These are phyloP conservation scores for Tuber magnatum DNA, from an alignment of 495 filamentous ascomycete species.

Conservation along the genomic window DNA sequence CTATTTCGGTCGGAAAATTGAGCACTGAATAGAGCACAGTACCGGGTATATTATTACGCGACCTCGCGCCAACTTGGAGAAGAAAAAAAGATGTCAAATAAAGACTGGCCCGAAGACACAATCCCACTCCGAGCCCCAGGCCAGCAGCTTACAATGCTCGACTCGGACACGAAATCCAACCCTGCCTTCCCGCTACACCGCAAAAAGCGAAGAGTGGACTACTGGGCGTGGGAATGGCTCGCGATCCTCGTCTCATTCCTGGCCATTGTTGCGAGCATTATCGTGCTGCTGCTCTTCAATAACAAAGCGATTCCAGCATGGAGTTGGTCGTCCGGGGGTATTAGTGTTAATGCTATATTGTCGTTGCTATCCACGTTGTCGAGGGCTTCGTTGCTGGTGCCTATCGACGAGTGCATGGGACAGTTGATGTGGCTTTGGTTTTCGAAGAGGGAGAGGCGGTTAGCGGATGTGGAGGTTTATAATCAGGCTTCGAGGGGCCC, in stretches of 20 bases:
- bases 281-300: constrained; percentile 18
- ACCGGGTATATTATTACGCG: background rate
- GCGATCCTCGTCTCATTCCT: constrained; percentile 21
- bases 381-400: constrained; percentile 28
- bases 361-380: constrained; percentile 29
- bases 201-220: constrained; percentile 19
- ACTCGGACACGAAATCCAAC: background rate
- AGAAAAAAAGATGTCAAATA: background rate
- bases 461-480: constrained; percentile 20
- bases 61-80: background rate
- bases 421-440: constrained; percentile 38
- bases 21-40: background rate
- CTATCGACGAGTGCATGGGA: constrained; percentile 34
- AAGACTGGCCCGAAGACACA: background rate
- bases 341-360: constrained; percentile 33
- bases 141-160: background rate
- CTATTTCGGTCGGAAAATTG: background rate
- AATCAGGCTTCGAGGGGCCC: constrained; percentile 27
- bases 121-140: background rate
- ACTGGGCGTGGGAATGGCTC: constrained; percentile 32
- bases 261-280: constrained; percentile 11
- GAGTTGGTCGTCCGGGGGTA: constrained; percentile 23
- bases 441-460: constrained; percentile 9
- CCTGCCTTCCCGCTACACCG: constrained; percentile 12
- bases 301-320: constrained; percentile 18